A percentile compares a stretch with the other conserved stretches of the same genome.
These are phyloP conservation scores for Cyathus striatus DNA, from an alignment of 768 basidiomycete genomes.

Conservation along the genomic window DNA sequence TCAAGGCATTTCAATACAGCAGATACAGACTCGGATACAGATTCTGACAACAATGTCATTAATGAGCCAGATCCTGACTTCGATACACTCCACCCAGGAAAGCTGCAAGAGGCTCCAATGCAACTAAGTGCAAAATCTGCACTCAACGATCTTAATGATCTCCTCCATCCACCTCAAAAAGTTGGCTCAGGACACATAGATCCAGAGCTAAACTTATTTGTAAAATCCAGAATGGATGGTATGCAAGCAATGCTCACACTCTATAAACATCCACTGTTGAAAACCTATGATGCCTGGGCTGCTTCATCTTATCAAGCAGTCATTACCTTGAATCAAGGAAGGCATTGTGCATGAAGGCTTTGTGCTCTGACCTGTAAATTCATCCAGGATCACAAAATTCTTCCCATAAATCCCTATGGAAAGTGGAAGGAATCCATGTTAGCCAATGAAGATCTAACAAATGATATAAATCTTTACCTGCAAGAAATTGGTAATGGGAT, in stretches of 20 bases:
- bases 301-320: slow-evolving; percentile 14
- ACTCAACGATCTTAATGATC: slow-evolving; percentile 2
- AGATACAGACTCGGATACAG: no score
- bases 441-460: slow-evolving; percentile 22
- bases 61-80: no score
- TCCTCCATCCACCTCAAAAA: background rate
- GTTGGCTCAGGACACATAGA: slow-evolving; percentile 10
- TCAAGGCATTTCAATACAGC: no score
- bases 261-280: slow-evolving; percentile 10
- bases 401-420: slow-evolving; percentile 22
- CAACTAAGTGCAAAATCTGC: background rate
- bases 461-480: slow-evolving; percentile 18
- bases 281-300: slow-evolving; percentile 14
- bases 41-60: no score
- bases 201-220: slow-evolving; percentile 10
- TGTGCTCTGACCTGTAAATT: slow-evolving; percentile 9
- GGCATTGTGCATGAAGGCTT: slow-evolving; percentile 10
- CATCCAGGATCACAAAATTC: slow-evolving; percentile 10
- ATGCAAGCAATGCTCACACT: slow-evolving; percentile 12
- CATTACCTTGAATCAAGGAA: slow-evolving; percentile 9
- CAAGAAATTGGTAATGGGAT: slow-evolving; percentile 19
- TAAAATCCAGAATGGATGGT: slow-evolving; percentile 9
- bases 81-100: no score
- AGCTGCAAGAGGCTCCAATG: background rate
- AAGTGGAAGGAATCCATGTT: slow-evolving; percentile 22